Evolutionary conservation across 768 basidiomycete genomes (phyloP), one percentile per base, ranked within the genome.

Genomic region (Boletus edulis): DNA sequence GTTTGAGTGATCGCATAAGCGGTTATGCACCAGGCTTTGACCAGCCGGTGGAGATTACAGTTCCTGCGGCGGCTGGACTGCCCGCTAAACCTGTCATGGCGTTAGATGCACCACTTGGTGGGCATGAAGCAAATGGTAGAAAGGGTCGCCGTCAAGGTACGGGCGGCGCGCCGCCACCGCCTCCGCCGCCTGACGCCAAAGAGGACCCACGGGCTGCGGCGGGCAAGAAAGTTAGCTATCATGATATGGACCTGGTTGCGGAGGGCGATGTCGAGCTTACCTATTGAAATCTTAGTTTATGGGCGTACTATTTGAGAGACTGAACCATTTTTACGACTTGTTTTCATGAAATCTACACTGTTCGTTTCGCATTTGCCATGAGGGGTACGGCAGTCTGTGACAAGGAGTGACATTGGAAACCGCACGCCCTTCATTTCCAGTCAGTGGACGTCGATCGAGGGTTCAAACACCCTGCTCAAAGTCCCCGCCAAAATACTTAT

Each of bases 191-290:
- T 51, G 89, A 94, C 72, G 90, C 86, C 31, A 92, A 91, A 73
- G 91, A 94, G 71, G 95, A 98, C 70, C 95, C 95, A 41, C 79
- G 95, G 39, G 91, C 95, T 29, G 87, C 89, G 32, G 89, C 86
- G 34, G 91, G 91, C 43, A 89, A 86, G 73, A 84, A 91, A 71
- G 85, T 98, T 52, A 94, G 91, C 74, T 98, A 98, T 67, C 87
- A 93, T 68, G 95, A 98, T 73, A 91, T 97, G 86, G 95, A 98
- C 76, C 76, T 89, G 69, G 91, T 93, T 61, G 90, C 92, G 29
- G 90, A 90, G 78, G 87, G 81, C 38, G 86, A 83, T 70, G 81
- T 83, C 64, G 84, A 85, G 67, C 68, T 85, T 64, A 71, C 72
- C 31, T 75, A 75, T 52, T 75, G 57, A 73, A 51, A 55, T n/a